A percentile compares a stretch with the other conserved stretches of the same genome.
Conservation (phyloP, 495 filamentous ascomycete species). For the Trichoderma erinaceum region DNA sequence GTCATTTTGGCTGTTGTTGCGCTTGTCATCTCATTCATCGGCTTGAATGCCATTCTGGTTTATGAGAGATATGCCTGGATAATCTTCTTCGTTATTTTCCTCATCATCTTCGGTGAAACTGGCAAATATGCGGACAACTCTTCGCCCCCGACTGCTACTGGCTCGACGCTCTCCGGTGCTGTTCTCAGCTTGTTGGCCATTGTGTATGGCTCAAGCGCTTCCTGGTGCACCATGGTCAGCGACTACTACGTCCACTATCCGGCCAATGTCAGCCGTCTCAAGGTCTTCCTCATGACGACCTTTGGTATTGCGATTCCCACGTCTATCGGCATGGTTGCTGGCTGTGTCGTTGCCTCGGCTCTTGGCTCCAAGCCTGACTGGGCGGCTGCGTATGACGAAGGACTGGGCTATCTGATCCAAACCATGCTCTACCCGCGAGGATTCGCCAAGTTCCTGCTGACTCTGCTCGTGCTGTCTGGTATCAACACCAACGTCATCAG, state of each 20-base stretch:
- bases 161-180: conserved; percentile 37
- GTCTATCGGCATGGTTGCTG: conserved; percentile 49
- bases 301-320: conserved; percentile 48
- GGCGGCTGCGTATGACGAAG: conserved; percentile 42
- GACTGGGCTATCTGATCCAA: conserved; percentile 55
- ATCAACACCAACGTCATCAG: conserved; percentile 44
- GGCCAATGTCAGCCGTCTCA: conserved; percentile 40
- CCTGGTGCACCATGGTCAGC: conserved; percentile 53
- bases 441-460: conserved; percentile 55
- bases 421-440: conserved; percentile 48
- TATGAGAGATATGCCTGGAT: conserved; percentile 43
- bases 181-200: conserved; percentile 49
- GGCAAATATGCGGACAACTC: conserved; percentile 42
- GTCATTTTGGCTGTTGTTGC: conserved; percentile 39
- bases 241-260: conserved; percentile 62
- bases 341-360: conserved; percentile 47
- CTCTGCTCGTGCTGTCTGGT: conserved; percentile 48
- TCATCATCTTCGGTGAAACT: conserved; percentile 50
- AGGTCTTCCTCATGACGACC: conserved; percentile 47
- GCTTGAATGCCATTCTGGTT: conserved; percentile 38
- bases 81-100: conserved; percentile 50
- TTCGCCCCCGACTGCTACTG: conserved; percentile 31
- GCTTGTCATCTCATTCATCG: conserved; percentile 41
- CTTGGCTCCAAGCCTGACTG: conserved; percentile 44
- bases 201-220: conserved; percentile 50